Base-by-base conservation (phyloP, 2,329 filamentous ascomycete genomes). In the Dothideomycetes sp. region DNA sequence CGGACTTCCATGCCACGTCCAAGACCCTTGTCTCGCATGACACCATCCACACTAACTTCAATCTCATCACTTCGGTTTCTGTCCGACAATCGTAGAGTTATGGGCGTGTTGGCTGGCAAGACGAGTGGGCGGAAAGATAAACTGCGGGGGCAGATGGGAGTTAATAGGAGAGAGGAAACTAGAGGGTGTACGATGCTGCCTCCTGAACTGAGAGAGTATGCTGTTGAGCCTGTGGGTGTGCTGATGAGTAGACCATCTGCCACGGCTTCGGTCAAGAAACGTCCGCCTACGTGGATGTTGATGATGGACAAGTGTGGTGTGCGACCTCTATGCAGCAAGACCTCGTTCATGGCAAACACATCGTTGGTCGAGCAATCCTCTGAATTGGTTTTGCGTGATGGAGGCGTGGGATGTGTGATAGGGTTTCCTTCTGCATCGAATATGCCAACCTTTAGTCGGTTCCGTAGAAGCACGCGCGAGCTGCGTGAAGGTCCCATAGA, bases 161-260 rank as follows among this genome's bases (percentile, higher is more conserved):
- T 98, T 43, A 98, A 75, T 18, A 95, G 76, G 11, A 96, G 72
- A 1, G 84, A 85, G 25, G 84, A 82, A 3, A 96, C 89, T 2
- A 95, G 73, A 0, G 91, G 91, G 59, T 98, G 91, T 28, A 96
- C 84, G 51, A 98, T 96, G 51, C 82, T 84, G 1, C 91, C 91
- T 3, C 91, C 91, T 3, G 82, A 84, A 49, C 83, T 91, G n/a
- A 98, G 72, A 45, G 83, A 91, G 66, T 98, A 98, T 1, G 91
- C 91, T 0, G 91, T 98, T 28, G 84, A 93, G 3, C 91, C 91
- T 0, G 91, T 98, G 0, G 91, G 91, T 0, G 89, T 95, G 48
- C 83, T 87, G 44, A 96, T 79, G 31, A 96, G 82, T 61, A 98
- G 93, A 36, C 91, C 91, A 59, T 98, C 91, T 1, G 88, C 89